Evolutionary conservation across 2,329 filamentous ascomycete species (phyloP).

Genomic region (Pseudopithomyces chartarum): DNA sequence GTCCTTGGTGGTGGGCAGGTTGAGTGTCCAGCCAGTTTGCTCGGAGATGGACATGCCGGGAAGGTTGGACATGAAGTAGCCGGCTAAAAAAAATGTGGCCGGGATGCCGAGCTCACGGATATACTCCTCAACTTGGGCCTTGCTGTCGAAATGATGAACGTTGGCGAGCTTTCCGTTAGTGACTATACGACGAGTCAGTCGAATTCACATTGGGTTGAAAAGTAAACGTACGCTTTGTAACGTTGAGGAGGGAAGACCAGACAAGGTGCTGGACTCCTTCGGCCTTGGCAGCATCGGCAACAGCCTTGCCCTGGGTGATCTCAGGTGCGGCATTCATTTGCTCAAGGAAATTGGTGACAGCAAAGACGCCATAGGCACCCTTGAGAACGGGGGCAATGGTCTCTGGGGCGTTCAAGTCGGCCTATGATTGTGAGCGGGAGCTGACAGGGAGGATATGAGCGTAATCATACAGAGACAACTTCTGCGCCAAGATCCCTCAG

Average conservation of each 20-base stretch:
- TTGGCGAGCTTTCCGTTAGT: conserved; percentile 41
- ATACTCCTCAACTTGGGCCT: conserved; percentile 61
- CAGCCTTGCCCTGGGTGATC: conserved; percentile 26
- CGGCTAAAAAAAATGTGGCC: conserved; percentile 56
- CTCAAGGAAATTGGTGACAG: conserved; percentile 20
- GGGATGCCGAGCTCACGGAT: conserved; percentile 55
- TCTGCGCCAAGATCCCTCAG: conserved; percentile 25
- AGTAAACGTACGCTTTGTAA: conserved; percentile 13
- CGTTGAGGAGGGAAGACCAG: conserved; percentile 27
- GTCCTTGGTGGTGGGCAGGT: conserved; percentile 8
- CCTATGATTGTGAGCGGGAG: conserved; percentile 2
- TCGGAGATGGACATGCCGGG: conserved; percentile 7
- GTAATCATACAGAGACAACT: conserved; percentile 18
- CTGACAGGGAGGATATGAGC: too few species aligned
- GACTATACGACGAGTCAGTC: background rate
- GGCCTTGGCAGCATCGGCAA: conserved; percentile 22
- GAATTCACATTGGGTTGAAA: background rate
- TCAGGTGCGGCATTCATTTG: conserved; percentile 17
- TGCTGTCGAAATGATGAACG: conserved; percentile 60
- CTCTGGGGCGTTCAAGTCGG: conserved; percentile 12
- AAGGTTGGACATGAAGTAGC: conserved; percentile 55
- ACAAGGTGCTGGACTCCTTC: conserved; percentile 24
- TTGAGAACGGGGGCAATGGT: conserved; percentile 6
- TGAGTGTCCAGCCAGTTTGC: conserved; percentile 8
- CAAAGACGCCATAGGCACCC: conserved; percentile 6